Conservation (phyloP, 192 early-diverging fungal species). For the Entomortierella beljakovae region DNA sequence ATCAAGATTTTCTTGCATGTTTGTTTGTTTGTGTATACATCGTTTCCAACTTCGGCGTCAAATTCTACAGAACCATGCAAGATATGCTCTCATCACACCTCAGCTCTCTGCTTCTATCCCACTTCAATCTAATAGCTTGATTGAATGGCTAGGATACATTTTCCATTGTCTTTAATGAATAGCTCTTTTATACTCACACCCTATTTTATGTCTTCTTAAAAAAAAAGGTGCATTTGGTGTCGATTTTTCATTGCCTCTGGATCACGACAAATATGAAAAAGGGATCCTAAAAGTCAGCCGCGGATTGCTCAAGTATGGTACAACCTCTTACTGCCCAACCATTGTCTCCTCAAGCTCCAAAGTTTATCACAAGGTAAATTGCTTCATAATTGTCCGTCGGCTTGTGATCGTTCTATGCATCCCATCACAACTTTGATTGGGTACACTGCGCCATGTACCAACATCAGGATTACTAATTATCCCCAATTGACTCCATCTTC, state of each 20-base stretch:
- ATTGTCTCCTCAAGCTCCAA: constrained; percentile 78
- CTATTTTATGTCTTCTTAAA: neutral
- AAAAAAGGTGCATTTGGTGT: constrained; percentile 75
- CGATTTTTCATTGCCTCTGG: constrained; percentile 73
- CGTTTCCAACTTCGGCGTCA: neutral
- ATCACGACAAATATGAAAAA: constrained; percentile 70
- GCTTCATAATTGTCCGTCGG: constrained; percentile 3
- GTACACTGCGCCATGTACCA: no score
- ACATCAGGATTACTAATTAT: neutral
- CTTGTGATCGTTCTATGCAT: constrained; percentile 34
- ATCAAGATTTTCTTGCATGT: constrained; percentile 46
- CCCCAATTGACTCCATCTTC: neutral
- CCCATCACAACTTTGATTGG: no score
- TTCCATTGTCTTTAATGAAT: no score
- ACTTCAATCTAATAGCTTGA: neutral
- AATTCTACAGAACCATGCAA: no score
- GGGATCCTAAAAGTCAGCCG: constrained; percentile 75
- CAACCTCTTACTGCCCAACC: constrained; percentile 86
- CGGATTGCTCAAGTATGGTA: constrained; percentile 81
- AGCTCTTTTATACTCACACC: neutral
- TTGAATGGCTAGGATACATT: no score
- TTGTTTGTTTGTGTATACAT: constrained; percentile 14
- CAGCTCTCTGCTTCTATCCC: neutral
- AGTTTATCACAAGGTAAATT: constrained; percentile 72
- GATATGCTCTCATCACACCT: no score